These are phyloP conservation scores for Aspergillus quadricinctus DNA, from an alignment of 2,329 filamentous ascomycete genomes.

Conservation along the genomic window DNA sequence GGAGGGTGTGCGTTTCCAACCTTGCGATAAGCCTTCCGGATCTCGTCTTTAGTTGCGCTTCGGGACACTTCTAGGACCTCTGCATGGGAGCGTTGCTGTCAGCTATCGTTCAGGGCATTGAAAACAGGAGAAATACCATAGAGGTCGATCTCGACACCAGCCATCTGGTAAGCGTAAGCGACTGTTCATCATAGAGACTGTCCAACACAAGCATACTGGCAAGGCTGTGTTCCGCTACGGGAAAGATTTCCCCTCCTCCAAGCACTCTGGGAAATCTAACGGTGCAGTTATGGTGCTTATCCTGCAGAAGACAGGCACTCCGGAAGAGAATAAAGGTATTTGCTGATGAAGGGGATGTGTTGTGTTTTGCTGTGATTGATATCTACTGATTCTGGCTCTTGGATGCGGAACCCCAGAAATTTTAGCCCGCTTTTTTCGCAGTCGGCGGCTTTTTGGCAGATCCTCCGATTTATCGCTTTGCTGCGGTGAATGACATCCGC, in stretches of 20 bases:
- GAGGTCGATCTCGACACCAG: conserved; percentile 50
- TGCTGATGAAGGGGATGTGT: neutral
- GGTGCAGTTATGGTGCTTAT: neutral
- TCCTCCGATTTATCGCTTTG: neutral
- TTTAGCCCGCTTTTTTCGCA: conserved; percentile 10
- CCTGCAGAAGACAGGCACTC: neutral
- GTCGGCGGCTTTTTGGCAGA: conserved; percentile 1
- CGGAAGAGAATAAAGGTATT: neutral
- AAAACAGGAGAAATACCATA: conserved; percentile 48
- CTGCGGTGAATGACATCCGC: neutral
- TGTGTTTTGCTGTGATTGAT: neutral
- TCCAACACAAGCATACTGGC: conserved; percentile 13
- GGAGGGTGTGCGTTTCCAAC: conserved; percentile 42
- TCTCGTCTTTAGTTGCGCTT: conserved; percentile 69
- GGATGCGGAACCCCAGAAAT: conserved; percentile 7
- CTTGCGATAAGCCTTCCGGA: conserved; percentile 96
- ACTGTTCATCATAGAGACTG: conserved; percentile 14
- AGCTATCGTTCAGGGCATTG: neutral
- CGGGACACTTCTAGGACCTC: conserved; percentile 74
- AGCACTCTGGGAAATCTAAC: neutral
- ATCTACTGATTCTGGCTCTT: neutral
- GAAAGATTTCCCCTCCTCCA: neutral
- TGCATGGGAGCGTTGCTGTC: conserved; percentile 34
- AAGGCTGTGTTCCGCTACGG: neutral
- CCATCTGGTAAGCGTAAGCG: conserved; percentile 24